These are phyloP conservation scores for Pythium dissotocum DNA, from an alignment of 352 stramenopile genomes.

Conservation along the genomic window DNA sequence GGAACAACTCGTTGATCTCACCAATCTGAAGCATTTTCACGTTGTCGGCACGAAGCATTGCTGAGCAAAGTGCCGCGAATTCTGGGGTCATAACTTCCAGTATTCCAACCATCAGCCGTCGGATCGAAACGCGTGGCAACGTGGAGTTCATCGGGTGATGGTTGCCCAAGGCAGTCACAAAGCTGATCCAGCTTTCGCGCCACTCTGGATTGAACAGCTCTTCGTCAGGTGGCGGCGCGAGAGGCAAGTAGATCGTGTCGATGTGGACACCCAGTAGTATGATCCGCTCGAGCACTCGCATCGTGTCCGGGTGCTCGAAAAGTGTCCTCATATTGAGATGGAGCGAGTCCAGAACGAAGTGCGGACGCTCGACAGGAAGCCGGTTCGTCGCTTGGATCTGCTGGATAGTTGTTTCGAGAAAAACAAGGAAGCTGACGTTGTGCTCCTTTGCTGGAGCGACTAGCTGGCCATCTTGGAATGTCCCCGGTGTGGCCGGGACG, in stretches of 20 bases:
- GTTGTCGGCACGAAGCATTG: neutral
- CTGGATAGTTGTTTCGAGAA: neutral
- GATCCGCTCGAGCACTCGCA: slow-evolving; percentile 1
- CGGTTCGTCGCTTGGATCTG: neutral
- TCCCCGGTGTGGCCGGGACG: neutral
- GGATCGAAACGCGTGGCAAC: neutral
- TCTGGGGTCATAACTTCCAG: neutral
- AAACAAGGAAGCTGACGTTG: neutral
- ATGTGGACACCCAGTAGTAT: slow-evolving; percentile 1
- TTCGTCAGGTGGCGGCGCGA: no score
- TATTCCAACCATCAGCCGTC: neutral
- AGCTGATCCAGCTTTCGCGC: slow-evolving; percentile 4
- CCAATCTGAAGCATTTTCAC: neutral
- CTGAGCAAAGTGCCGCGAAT: neutral
- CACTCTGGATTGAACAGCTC: neutral
- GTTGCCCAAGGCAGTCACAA: slow-evolving; percentile 5
- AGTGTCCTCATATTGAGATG: neutral
- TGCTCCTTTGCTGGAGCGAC: neutral
- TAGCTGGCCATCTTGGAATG: neutral
- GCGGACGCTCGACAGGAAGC: neutral
- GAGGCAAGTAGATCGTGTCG: slow-evolving; percentile 1
- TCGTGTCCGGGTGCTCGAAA: neutral
- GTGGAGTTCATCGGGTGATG: neutral
- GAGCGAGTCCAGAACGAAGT: slow-evolving; percentile 5
- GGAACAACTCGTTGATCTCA: neutral